Evolutionary conservation across 2,329 filamentous ascomycete genomes (phyloP).

Genomic region (Mycocentrospora acerina): DNA sequence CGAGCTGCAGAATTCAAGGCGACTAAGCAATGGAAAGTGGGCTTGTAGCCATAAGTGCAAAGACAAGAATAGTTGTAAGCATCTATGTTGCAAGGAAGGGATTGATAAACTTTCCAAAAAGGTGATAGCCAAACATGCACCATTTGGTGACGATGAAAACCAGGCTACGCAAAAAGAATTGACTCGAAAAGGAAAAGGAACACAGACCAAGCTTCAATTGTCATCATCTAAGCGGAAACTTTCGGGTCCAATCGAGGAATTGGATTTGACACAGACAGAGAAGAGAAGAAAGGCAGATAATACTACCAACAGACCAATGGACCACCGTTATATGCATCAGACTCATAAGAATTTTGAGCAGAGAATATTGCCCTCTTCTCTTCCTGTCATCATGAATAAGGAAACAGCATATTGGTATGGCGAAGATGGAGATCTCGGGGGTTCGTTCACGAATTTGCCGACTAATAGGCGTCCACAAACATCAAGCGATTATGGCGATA

Average conservation of each 20-base stretch:
- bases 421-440: constrained; percentile 19
- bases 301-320: constrained; percentile 14
- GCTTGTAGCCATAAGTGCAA: constrained; percentile 72
- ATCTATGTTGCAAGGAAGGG: constrained; percentile 72
- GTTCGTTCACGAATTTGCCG: constrained; percentile 22
- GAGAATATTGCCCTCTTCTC: constrained; percentile 17
- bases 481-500: constrained; percentile 36
- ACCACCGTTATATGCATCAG: constrained; percentile 25
- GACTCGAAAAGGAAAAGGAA: constrained; percentile 13
- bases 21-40: constrained; percentile 71
- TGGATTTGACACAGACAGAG: constrained; percentile 36
- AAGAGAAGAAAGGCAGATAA: constrained; percentile 28
- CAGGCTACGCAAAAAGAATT: constrained; percentile 1
- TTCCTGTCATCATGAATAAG: constrained; percentile 28
- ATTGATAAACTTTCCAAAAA: constrained; percentile 62
- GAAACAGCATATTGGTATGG: constrained; percentile 32
- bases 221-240: constrained; percentile 26
- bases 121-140: constrained; percentile 26
- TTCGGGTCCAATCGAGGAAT: constrained; percentile 24
- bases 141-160: constrained; percentile 8
- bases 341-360: constrained; percentile 28
- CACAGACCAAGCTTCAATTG: constrained; percentile 33
- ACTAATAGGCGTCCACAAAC: neutral
- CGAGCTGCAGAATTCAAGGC: constrained; percentile 45
- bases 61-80: constrained; percentile 64